phyloP scores from a whole-genome alignment of 208 protist genomes.

The Leishmania gerbilli region DNA sequence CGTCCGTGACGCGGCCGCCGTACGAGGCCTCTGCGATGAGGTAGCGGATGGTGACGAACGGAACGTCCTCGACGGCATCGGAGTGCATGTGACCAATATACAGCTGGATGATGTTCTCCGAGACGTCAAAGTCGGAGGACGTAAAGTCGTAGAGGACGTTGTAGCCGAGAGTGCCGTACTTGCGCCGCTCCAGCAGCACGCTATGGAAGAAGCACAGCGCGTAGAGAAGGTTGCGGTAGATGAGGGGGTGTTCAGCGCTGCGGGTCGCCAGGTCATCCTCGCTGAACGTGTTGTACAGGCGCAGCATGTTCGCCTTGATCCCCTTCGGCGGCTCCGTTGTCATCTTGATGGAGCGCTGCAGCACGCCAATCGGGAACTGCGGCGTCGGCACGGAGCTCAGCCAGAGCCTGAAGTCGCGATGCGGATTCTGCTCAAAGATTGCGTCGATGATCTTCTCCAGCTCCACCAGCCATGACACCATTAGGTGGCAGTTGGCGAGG shows the following conservation, averaged over 20 bases:
- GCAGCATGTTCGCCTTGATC: constrained; percentile 97
- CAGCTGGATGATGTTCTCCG: constrained; percentile 92
- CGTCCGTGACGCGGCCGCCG: constrained; percentile 98
- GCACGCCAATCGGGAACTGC: constrained; percentile 96
- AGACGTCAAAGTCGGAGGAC: constrained; percentile 97
- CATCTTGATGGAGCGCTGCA: constrained; percentile 98
- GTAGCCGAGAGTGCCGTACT: constrained; percentile 98
- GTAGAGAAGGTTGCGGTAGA: constrained; percentile 97
- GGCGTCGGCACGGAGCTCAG: constrained; percentile 97
- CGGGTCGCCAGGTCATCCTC: constrained; percentile 90
- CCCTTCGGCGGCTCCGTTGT: constrained; percentile 99
- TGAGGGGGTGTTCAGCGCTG: constrained; percentile 57
- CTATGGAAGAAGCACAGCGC: constrained; percentile 98
- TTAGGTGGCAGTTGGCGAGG: constrained; percentile 98
- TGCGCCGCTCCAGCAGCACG: constrained; percentile 97
- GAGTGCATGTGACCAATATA: constrained; percentile 88
- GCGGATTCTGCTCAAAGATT: constrained; percentile 85
- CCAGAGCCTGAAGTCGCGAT: constrained; percentile 98
- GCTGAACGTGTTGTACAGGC: constrained; percentile 94
- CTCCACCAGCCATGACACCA: constrained; percentile 96
- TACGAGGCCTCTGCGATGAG: constrained; percentile 98
- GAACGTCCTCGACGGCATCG: constrained; percentile 85
- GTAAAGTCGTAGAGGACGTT: constrained; percentile 99
- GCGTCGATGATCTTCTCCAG: constrained; percentile 98
- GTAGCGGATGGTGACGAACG: constrained; percentile 97